Conservation (phyloP, 495 filamentous ascomycete genomes). For the Podospora conica region DNA sequence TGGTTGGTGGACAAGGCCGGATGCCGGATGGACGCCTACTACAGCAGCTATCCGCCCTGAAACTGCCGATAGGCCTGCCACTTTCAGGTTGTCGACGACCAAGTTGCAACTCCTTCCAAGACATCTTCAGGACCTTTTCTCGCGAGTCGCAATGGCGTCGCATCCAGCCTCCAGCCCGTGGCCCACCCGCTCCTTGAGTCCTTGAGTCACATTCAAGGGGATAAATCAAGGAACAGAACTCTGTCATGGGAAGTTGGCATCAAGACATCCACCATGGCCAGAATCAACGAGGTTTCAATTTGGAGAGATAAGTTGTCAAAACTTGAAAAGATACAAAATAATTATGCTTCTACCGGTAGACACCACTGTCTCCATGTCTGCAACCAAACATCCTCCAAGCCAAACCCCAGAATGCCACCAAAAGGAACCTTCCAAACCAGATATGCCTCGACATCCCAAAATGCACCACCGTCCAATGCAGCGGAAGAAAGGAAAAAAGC, state of each 20-base stretch:
- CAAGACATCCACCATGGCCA: not conserved
- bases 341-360: not conserved
- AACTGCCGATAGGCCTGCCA: not conserved
- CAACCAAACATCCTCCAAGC: not conserved
- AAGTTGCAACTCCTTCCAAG: not conserved
- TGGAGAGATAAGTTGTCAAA: not conserved
- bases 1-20: too few relatives aligned
- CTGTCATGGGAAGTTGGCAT: not conserved
- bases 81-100: not conserved
- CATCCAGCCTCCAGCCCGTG: not conserved
- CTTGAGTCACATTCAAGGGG: not conserved
- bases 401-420: not conserved
- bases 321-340: not conserved
- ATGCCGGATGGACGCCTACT: not conserved
- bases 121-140: not conserved
- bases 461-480: not conserved
- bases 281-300: not conserved
- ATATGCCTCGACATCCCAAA: not conserved
- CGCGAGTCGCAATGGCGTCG: not conserved
- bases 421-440: not conserved
- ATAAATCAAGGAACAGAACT: not conserved
- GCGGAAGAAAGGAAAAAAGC: not conserved
- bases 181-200: not conserved
- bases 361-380: not conserved
- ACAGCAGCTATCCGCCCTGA: not conserved